A percentile compares a stretch with the other conserved stretches of the same genome.
Evolutionary conservation across 2,329 filamentous ascomycete genomes (phyloP).

Genomic region (Hypoxylon rubiginosum): DNA sequence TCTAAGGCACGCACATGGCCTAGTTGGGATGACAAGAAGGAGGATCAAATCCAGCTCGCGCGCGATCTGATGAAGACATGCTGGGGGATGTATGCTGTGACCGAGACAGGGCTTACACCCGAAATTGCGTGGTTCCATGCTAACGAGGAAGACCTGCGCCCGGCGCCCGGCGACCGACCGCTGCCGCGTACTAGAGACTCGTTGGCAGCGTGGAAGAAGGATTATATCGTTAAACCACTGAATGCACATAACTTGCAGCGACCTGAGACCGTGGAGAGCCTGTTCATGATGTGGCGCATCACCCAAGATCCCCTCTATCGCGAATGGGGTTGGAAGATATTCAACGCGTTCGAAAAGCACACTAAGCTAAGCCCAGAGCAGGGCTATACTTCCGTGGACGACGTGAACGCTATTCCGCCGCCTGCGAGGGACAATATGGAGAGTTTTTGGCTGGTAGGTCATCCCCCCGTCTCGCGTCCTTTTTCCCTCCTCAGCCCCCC

Average conservation of each 20-base stretch:
- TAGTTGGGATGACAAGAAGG: slow-evolving; percentile 80
- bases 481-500: background rate
- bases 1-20: slow-evolving; percentile 77
- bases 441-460: slow-evolving; percentile 48
- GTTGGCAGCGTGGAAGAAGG: slow-evolving; percentile 76
- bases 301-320: slow-evolving; percentile 88
- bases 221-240: slow-evolving; percentile 79
- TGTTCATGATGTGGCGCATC: slow-evolving; percentile 98
- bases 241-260: slow-evolving; percentile 93
- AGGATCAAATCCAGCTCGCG: slow-evolving; percentile 86
- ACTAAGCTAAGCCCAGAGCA: slow-evolving; percentile 30
- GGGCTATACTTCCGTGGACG: slow-evolving; percentile 43
- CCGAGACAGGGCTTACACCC: slow-evolving; percentile 85
- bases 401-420: slow-evolving; percentile 44
- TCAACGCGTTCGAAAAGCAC: slow-evolving; percentile 83
- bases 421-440: slow-evolving; percentile 47
- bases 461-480: background rate
- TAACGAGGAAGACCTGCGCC: slow-evolving; percentile 72
- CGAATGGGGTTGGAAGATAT: slow-evolving; percentile 98
- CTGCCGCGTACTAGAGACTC: slow-evolving; percentile 61
- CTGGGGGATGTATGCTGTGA: slow-evolving; percentile 94
- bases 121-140: slow-evolving; percentile 92
- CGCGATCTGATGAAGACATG: slow-evolving; percentile 93
- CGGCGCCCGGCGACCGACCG: slow-evolving; percentile 62
- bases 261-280: slow-evolving; percentile 90